These are phyloP conservation scores for Bullera alba DNA, from an alignment of 768 basidiomycete genomes.

Conservation along the genomic window DNA sequence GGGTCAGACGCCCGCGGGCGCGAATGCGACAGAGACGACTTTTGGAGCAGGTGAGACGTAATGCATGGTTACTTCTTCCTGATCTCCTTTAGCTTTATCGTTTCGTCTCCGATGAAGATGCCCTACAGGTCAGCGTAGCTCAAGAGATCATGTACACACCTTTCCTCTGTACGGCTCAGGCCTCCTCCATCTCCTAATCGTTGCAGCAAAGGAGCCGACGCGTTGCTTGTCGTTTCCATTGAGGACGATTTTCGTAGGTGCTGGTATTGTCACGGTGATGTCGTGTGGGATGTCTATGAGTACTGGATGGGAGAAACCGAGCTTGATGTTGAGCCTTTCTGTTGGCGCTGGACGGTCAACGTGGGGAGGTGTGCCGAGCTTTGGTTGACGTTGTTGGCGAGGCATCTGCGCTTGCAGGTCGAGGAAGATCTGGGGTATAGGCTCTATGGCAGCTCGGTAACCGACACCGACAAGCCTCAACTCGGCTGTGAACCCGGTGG, in stretches of 20 bases:
- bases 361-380: conserved; percentile 53
- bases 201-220: conserved; percentile 80
- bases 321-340: conserved; percentile 67
- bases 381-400: conserved; percentile 46
- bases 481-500: conserved; percentile 73
- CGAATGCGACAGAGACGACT: conserved; percentile 1
- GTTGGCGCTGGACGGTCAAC: conserved; percentile 10
- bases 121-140: conserved; percentile 55
- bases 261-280: conserved; percentile 72
- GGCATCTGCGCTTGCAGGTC: conserved; percentile 21
- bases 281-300: conserved; percentile 71
- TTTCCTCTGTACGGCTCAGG: conserved; percentile 98
- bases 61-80: conserved; percentile 75
- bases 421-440: conserved; percentile 30
- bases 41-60: conserved; percentile 25
- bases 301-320: conserved; percentile 85
- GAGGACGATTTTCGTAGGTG: conserved; percentile 74
- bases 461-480: conserved; percentile 91
- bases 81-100: conserved; percentile 79
- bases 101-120: conserved; percentile 88
- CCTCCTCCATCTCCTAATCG: conserved; percentile 71
- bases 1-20: conserved; percentile 20
- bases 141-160: conserved; percentile 53
- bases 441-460: conserved; percentile 78
- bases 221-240: conserved; percentile 80